Percentiles rank a stretch among this genome's conserved stretches.
These are phyloP conservation scores for Bipolaris cookei DNA, from an alignment of 2,329 filamentous ascomycete species.

Conservation along the genomic window DNA sequence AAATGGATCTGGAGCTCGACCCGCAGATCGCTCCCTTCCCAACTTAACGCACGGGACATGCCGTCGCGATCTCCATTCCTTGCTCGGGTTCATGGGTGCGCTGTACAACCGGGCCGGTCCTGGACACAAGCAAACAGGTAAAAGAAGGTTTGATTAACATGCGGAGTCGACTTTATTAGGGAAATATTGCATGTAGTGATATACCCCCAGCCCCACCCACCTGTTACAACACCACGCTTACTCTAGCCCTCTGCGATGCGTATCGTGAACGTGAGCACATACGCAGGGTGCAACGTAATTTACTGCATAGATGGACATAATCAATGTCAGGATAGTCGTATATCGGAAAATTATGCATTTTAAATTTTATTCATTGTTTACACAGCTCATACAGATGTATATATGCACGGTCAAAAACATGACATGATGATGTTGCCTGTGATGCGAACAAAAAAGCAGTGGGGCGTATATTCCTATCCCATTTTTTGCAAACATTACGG, in stretches of 20 bases:
- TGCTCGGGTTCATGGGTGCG: slow-evolving; percentile 15
- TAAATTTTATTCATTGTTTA: not conserved
- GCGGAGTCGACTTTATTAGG: slow-evolving; percentile 38
- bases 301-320: not conserved
- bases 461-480: not conserved
- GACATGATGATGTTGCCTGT: not conserved
- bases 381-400: not conserved
- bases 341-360: not conserved
- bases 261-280: not conserved
- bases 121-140: slow-evolving; percentile 23
- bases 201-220: not conserved
- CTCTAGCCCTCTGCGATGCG: not conserved
- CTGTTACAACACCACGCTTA: not conserved
- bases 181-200: slow-evolving; percentile 30
- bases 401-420: not conserved
- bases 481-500: not conserved
- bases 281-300: not conserved
- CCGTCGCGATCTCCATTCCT: not conserved
- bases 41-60: not conserved
- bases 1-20: slow-evolving; percentile 7
- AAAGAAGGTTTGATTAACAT: slow-evolving; percentile 24
- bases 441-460: not conserved
- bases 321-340: too few relatives aligned
- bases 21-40: slow-evolving; percentile 2
- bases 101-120: slow-evolving; percentile 24